Base-by-base conservation (phyloP, 2,329 filamentous ascomycete species). In the Hypoxylon sp. region DNA sequence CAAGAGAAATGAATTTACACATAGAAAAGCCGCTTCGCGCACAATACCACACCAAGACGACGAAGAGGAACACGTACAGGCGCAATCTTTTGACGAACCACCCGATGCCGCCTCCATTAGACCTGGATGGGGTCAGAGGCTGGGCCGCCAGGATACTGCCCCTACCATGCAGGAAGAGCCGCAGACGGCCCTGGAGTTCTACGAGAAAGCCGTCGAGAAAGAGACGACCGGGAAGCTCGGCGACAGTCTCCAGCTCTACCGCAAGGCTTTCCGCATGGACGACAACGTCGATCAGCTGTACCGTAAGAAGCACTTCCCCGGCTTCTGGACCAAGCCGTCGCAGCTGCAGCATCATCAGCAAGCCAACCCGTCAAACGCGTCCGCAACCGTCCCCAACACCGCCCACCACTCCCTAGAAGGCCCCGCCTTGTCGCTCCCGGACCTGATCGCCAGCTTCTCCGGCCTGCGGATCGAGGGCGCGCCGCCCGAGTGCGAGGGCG, bases 221-320 rank as follows among this genome's bases (percentile, higher is more conserved):
- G 95, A 99, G 76, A 84, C 83, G 0, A 85, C 90, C 67, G 95
- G 95, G 0, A 95, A 86, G 62, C 80, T 98, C 47, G 92, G 93
- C 4, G 94, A 98, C 62, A 98, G 94, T 71, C 74, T 99, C 52
- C 86, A 84, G 64, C 83, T 96, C 47, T 99, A 99, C 74, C 86
- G 95, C 42, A 92, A 89, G 73, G 95, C 95, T 0, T 98, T 96
- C 73, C 87, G 89, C 89, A 85, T 99, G 75, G 95, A 98, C 72
- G 82, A 88, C 53, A 80, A 82, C 11, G 94, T 99, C 48, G 92
- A 99, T 73, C 86, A 91, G 68, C 82, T 84, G 54, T 99, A 97
- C 78, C 90, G 91, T 69, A 89, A 91, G 69, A 98, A 98, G 77
- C 88, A 98, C 76, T 97, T 95, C 69, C 89, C 93, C 2, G 80